Evolutionary conservation across 108 stramenopile genomes (phyloP), one percentile per base, ranked within the genome.

Genomic region (Nitzschia sp.): DNA sequence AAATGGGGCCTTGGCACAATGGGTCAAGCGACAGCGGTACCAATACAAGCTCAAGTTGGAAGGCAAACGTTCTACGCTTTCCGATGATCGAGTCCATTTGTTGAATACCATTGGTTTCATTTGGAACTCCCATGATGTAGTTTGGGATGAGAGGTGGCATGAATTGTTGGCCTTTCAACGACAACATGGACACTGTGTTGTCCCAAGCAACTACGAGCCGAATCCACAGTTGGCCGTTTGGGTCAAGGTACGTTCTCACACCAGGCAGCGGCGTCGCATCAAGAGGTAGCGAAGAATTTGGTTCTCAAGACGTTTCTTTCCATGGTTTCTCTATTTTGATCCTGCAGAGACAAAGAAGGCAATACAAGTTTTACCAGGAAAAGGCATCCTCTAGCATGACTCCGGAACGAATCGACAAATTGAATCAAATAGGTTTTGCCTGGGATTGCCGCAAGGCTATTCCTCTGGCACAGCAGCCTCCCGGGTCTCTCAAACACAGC

Each of bases 31-130:
- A 14, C 81, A 82, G 53, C 71, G 81, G 20, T 55, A 71, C 22
- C 85, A 86, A 41, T 83, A 81, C 78, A 77, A 78, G 34, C 72
- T 86, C 34, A 65, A 70, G 55, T n/a, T 43, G 10, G 81, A 80
- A n/a, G 73, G 74, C 10, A 80, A 77, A 50, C 65, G 68, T 0
- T 76, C 72, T 17, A 78, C 76, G 12, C 70, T 86, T 41, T 73
- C 77, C 0, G 42, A 55, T 24, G 85, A 86, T 57, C 76, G 85
- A 25, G 41, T 83, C 15, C 68, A 60, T 37, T 41, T 70, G 7
- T 59, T 86, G 26, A 70, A 86, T 39, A 50, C 69, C 17, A 56
- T 85, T 41, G 83, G 72, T 10, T 84, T 84, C 48, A 67, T 73
- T 8, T 84, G 83, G 83, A 71, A 78, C 64, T 72, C 72, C 9